Evolutionary conservation across 73 alveolate genomes (phyloP).

Genomic region (Tetrahymena malaccensis): DNA sequence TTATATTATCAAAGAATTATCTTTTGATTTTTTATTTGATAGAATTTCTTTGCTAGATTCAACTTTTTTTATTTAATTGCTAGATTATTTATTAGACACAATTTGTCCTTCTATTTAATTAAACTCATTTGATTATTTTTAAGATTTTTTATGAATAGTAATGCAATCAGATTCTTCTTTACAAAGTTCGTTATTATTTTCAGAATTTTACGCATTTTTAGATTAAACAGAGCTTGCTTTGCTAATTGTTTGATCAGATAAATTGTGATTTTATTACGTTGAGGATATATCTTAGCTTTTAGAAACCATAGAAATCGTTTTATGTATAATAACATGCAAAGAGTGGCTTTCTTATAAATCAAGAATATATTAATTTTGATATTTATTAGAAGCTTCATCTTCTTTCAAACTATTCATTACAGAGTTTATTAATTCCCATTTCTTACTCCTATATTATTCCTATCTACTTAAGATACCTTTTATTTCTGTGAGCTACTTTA

Average conservation of each 20-base stretch:
- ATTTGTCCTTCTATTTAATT: too few species aligned
- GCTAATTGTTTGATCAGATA: neutral
- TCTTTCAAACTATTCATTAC: neutral
- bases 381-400: neutral
- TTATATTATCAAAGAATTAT: too few species aligned
- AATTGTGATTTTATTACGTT: too few species aligned
- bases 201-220: neutral
- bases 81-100: too few species aligned
- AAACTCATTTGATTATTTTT: neutral
- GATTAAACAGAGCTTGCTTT: neutral
- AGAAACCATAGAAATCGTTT: neutral
- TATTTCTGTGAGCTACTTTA: neutral
- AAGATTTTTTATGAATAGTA: neutral
- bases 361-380: too few species aligned
- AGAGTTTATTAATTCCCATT: neutral
- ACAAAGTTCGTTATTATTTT: too few species aligned
- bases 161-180: neutral
- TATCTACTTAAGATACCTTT: neutral
- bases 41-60: neutral
- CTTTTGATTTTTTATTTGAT: too few species aligned
- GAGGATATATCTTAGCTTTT: neutral
- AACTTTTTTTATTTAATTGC: neutral
- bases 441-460: neutral
- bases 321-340: too few species aligned
- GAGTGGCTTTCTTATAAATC: neutral